Evolutionary conservation across 2,329 filamentous ascomycete genomes (phyloP), one percentile per base, ranked within the genome.

Genomic region (Raffaelea albimanens): DNA sequence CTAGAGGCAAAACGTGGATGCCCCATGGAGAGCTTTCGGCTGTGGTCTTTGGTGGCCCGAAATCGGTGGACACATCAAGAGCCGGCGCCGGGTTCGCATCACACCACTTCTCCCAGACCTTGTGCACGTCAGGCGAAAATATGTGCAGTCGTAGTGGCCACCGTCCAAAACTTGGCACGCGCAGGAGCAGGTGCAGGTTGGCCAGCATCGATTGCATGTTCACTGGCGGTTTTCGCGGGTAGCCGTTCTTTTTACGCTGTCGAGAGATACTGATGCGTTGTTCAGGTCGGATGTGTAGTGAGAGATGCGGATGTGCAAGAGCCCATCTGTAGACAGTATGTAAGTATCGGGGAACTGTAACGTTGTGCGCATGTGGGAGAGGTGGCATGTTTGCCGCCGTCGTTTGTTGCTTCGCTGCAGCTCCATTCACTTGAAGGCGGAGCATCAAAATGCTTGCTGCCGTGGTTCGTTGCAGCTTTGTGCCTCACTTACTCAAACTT

Each of bases 81-180:
- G 80, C 56, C 25, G 67, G 59, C 43, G 72, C 70, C 43, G 71
- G 62, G 3, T 73, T 69, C 2, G 70, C 63, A 3, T 69, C 64
- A 40, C 71, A 72, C 70, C 76, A 82, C 43, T 64, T 70, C 18
- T 72, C 61, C 91, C 91, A 97, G 1, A 75, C 72, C 19, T 67
- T 66, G 56, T 85, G 75, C 0, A 87, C 82, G 50, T 91, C 85
- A 3, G 70, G 66, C 2, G 73, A 72, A 55, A 95, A 91, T 63
- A 97, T 91, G 21, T 85, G 82, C 42, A 96, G 61, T 46, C 77
- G 77, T 46, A 98, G 69, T 19, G 91, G 91, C 91, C 89, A 95
- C 41, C 81, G 71, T 16, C 72, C 69, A 61, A 97, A 97, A 62
- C 87, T 93, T 2, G 79, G 75, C 2, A 89, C 85, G 1, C 84